Evolutionary conservation across 768 basidiomycete species (phyloP).

Genomic region (Lanmaoa rubissima): DNA sequence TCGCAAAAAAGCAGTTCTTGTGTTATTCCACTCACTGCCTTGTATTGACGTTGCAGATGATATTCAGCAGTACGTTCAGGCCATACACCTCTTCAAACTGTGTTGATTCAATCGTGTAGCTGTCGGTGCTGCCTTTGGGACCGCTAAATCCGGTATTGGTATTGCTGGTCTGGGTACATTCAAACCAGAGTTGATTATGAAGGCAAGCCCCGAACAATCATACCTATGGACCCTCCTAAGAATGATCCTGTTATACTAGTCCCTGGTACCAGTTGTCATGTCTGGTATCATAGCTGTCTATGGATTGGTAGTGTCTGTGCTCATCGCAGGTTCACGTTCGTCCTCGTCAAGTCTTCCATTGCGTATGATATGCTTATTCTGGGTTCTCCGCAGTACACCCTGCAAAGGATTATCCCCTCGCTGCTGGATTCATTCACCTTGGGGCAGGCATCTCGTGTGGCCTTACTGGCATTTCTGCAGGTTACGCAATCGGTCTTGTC

Average conservation of each 20-base stretch:
- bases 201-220: slow-evolving; percentile 45
- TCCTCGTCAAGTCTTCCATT: slow-evolving; percentile 10
- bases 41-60: slow-evolving; percentile 62
- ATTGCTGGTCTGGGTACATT: slow-evolving; percentile 94
- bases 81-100: neutral
- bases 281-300: slow-evolving; percentile 98
- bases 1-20: neutral
- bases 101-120: slow-evolving; percentile 44
- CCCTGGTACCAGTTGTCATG: slow-evolving; percentile 96
- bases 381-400: slow-evolving; percentile 49
- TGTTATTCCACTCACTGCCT: slow-evolving; percentile 8
- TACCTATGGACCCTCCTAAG: neutral
- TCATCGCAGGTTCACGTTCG: slow-evolving; percentile 73
- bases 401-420: slow-evolving; percentile 70
- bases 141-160: slow-evolving; percentile 94
- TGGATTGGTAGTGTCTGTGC: slow-evolving; percentile 91
- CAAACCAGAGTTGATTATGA: slow-evolving; percentile 97
- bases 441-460: slow-evolving; percentile 92
- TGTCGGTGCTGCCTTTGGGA: slow-evolving; percentile 93
- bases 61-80: slow-evolving; percentile 80
- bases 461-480: slow-evolving; percentile 87
- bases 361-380: slow-evolving; percentile 12
- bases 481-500: slow-evolving; percentile 91
- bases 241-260: slow-evolving; percentile 44
- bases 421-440: slow-evolving; percentile 88